phyloP scores from a whole-genome alignment of 2,329 filamentous ascomycete species.

The Arachnopeziza araneosa region DNA sequence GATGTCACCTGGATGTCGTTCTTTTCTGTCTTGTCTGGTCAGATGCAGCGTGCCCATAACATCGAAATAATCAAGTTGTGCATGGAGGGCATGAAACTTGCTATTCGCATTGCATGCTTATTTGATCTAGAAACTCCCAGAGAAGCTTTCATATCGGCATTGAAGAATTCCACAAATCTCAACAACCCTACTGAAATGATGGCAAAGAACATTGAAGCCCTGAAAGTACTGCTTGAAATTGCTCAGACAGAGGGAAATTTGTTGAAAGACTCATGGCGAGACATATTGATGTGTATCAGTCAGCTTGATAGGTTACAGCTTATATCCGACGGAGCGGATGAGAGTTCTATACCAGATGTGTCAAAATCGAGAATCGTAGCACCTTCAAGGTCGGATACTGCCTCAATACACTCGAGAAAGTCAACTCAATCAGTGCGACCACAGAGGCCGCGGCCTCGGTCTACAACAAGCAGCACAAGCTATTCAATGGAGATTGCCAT shows the following conservation, averaged over 20 bases:
- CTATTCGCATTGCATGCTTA: constrained; percentile 85
- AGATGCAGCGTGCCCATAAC: constrained; percentile 90
- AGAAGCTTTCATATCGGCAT: constrained; percentile 87
- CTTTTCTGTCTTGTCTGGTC: constrained; percentile 86
- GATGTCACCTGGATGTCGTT: constrained; percentile 99
- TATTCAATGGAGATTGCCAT: constrained; percentile 78
- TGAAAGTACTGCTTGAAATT: constrained; percentile 87
- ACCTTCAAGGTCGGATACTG: constrained; percentile 44
- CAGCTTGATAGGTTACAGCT: constrained; percentile 93
- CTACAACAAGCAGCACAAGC: constrained; percentile 39
- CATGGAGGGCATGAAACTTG: constrained; percentile 91
- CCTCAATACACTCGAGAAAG: constrained; percentile 45
- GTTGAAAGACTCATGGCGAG: constrained; percentile 87
- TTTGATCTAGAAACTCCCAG: constrained; percentile 92
- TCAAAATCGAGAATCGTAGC: constrained; percentile 72
- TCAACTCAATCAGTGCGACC: constrained; percentile 54
- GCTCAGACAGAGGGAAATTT: constrained; percentile 90
- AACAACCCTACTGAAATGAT: constrained; percentile 95
- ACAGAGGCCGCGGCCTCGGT: constrained; percentile 42
- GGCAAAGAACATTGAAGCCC: constrained; percentile 90
- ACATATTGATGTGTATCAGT: constrained; percentile 90
- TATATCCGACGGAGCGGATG: constrained; percentile 90
- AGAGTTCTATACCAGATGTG: constrained; percentile 86
- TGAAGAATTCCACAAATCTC: constrained; percentile 91
- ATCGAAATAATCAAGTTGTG: constrained; percentile 87